Evolutionary conservation across 2,329 filamentous ascomycete species (phyloP), one percentile per base, ranked within the genome.

Genomic region (Alternaria incomplexa): DNA sequence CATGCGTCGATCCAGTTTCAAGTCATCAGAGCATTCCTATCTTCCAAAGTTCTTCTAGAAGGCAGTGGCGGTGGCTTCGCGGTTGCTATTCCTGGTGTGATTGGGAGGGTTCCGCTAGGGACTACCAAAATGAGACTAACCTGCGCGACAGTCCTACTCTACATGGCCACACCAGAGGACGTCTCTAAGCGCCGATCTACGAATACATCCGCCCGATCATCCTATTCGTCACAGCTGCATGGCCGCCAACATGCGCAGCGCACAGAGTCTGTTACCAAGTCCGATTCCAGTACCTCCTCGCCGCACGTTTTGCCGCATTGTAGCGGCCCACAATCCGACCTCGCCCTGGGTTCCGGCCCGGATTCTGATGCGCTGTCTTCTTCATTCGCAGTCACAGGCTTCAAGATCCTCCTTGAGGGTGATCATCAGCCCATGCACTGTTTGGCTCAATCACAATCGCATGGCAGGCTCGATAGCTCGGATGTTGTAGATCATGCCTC

Each of bases 391-490:
- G 67, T 78, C 4, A 64, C 66, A 3, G 71, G 79, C 9, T 83
- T 84, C 44, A 73, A 76, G 56, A 82, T 84, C 78, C 77, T 80
- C 32, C 79, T 83, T 22, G 78, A 80, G 57, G 77, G 76, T 20
- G 76, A 75, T 7, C 66, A 73, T 26, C 66, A 72, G 12, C 72
- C 71, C 2, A 63, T 82, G 25, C 81, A 83, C 63, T 79, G 72
- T n/a, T 81, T 82, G 57, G 81, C 80, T 0, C 71, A 73, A 47
- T 72, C 80, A 8, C 70, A 75, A 12, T 63, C 72, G 12, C 65
- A 69, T 17, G 72, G 79, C 3, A 65, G 75, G 26, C 71, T 73
- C 2, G 62, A 62, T 13, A 78, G 80, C 40, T 44, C 79, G 12
- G 67, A 76, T 22, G 64, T 80, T n/a, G 65, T 68, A 15, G 76